phyloP scores from a whole-genome alignment of 768 basidiomycete genomes.

The Royoungia palumana region DNA sequence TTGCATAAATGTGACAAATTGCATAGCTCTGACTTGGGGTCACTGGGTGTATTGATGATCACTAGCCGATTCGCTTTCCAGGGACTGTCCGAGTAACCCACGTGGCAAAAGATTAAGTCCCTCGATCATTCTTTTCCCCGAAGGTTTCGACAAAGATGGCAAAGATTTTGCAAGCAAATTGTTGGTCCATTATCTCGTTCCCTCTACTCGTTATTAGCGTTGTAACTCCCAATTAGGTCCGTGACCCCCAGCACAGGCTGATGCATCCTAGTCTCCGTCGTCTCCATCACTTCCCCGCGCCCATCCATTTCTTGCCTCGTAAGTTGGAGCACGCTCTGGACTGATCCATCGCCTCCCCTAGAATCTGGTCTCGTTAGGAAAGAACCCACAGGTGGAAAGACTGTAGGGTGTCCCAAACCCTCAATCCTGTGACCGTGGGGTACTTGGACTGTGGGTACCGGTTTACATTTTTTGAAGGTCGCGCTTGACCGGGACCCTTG shows the following conservation, averaged over 20 bases:
- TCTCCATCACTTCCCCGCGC: slow-evolving; percentile 46
- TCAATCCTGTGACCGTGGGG: no score
- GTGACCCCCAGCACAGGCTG: slow-evolving; percentile 60
- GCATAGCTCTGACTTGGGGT: slow-evolving; percentile 88
- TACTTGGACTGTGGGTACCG: no score
- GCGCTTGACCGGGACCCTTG: no score
- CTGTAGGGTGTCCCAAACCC: no score
- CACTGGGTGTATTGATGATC: slow-evolving; percentile 92
- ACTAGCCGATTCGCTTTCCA: slow-evolving; percentile 90
- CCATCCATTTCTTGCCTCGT: slow-evolving; percentile 62
- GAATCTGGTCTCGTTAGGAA: slow-evolving; percentile 58
- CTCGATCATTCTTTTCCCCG: slow-evolving; percentile 85
- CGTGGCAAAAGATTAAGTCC: slow-evolving; percentile 90
- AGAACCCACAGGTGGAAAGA: slow-evolving; percentile 25
- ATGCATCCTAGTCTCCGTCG: slow-evolving; percentile 42
- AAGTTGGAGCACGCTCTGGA: slow-evolving; percentile 67
- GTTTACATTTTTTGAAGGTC: no score
- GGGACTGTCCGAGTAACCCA: slow-evolving; percentile 88
- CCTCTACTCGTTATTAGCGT: neutral
- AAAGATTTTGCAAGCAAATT: slow-evolving; percentile 75
- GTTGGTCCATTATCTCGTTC: slow-evolving; percentile 46
- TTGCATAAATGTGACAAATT: neutral
- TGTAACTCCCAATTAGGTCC: slow-evolving; percentile 41
- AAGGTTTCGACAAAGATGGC: slow-evolving; percentile 78
- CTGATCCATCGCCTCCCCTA: slow-evolving; percentile 52